Percentiles rank a stretch among this genome's conserved stretches.
These are phyloP conservation scores for Kodamaea sp. DNA, from an alignment of 1,139 yeast genomes.

Conservation along the genomic window DNA sequence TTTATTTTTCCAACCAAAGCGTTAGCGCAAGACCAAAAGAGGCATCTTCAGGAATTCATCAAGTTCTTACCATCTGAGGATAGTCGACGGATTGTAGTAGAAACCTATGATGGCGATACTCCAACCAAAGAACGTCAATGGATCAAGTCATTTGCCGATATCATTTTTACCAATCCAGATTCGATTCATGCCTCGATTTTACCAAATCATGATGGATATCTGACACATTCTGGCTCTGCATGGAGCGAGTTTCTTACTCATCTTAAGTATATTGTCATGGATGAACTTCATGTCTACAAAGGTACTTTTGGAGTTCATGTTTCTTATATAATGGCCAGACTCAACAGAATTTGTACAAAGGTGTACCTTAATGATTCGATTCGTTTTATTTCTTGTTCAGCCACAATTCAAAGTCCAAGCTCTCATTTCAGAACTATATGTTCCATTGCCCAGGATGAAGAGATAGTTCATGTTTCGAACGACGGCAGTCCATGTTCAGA, in stretches of 20 bases:
- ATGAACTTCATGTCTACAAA: constrained; percentile 85
- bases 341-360: constrained; percentile 57
- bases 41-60: constrained; percentile 69
- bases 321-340: constrained; percentile 76
- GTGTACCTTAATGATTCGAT: constrained; percentile 23
- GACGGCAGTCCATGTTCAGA: constrained; percentile 92
- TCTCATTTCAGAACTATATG: constrained; percentile 72
- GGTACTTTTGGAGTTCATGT: constrained; percentile 95
- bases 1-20: constrained; percentile 97
- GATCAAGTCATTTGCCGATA: constrained; percentile 65
- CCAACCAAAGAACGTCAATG: constrained; percentile 51
- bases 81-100: constrained; percentile 48
- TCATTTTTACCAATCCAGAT: constrained; percentile 93
- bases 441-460: constrained; percentile 51
- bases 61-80: constrained; percentile 39
- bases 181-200: constrained; percentile 83
- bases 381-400: constrained; percentile 86
- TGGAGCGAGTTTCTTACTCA: constrained; percentile 73
- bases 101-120: constrained; percentile 95
- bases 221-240: constrained; percentile 21
- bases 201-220: constrained; percentile 57
- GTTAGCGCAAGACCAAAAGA: constrained; percentile 90
- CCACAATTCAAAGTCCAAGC: constrained; percentile 77
- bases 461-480: constrained; percentile 53
- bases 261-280: constrained; percentile 77